Evolutionary conservation across 345 rosid species (phyloP).

Genomic region (Cardamine chenopodiifolia): DNA sequence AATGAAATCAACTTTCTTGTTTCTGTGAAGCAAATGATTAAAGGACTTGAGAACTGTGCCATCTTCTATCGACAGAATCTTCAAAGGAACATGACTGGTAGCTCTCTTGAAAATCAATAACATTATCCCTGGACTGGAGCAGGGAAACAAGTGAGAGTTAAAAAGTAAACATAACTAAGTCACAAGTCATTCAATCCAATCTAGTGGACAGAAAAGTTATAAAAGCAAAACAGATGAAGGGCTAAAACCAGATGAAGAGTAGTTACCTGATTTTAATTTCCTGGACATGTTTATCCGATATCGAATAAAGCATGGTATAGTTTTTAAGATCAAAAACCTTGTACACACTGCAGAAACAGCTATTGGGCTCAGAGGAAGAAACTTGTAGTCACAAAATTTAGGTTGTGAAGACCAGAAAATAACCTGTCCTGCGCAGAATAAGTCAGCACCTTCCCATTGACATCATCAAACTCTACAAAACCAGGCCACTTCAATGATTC

Average conservation of each 20-base stretch:
- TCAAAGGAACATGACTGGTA: conserved; percentile 75
- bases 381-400: conserved; percentile 7
- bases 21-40: conserved; percentile 86
- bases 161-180: background rate
- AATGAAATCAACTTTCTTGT: conserved; percentile 96
- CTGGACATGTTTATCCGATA: conserved; percentile 84
- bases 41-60: conserved; percentile 93
- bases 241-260: conserved; percentile 3
- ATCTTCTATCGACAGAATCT: conserved; percentile 94
- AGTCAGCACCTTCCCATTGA: conserved; percentile 92
- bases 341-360: conserved; percentile 64
- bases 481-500: conserved; percentile 99
- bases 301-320: conserved; percentile 88
- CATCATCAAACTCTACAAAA: conserved; percentile 99
- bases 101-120: conserved; percentile 84
- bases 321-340: conserved; percentile 96
- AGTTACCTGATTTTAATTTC: conserved; percentile 94
- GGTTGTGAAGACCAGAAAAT: conserved; percentile 12
- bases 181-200: background rate
- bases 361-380: conserved; percentile 24
- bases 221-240: conserved; percentile 9
- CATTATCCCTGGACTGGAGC: conserved; percentile 93
- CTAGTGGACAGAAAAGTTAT: background rate
- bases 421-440: conserved; percentile 97
- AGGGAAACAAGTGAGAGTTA: background rate